Evolutionary conservation across 306 rosid species (phyloP).

Genomic region (Luffa acutangula): DNA sequence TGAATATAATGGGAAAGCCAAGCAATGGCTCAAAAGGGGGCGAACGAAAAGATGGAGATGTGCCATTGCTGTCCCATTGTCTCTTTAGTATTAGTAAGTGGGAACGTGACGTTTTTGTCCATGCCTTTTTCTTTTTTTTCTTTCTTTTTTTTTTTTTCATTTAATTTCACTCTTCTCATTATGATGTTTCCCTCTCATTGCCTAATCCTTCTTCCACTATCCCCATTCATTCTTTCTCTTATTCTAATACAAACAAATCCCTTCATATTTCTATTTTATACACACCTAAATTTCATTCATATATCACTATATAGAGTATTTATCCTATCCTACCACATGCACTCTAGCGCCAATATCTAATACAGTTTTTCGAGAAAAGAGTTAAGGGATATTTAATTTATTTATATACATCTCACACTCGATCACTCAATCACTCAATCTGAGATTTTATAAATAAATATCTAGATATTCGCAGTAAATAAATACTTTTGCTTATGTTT

Average conservation of each 20-base stretch:
- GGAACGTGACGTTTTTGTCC: constrained; percentile 8
- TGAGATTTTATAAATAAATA: not conserved
- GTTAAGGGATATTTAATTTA: not conserved
- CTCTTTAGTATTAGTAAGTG: constrained; percentile 1
- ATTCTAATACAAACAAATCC: not conserved
- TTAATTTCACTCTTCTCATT: not conserved
- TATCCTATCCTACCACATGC: not conserved
- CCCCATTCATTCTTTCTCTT: not conserved
- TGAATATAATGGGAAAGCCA: not conserved
- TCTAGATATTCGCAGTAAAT: not conserved
- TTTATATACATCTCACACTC: no score
- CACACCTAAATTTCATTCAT: no score
- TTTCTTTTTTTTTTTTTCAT: not conserved
- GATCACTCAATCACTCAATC: not conserved
- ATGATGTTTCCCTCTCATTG: constrained; percentile 6
- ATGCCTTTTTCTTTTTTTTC: not conserved
- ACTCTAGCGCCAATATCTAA: not conserved
- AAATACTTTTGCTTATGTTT: no score
- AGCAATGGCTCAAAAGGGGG: not conserved
- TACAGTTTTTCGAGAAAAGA: not conserved
- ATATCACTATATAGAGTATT: not conserved
- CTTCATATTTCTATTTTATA: not conserved
- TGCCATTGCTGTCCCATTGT: constrained; percentile 8
- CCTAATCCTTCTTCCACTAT: not conserved
- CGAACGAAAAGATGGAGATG: not conserved